Evolutionary conservation across 169 alveolate species (phyloP).

Genomic region (Besnoitia besnoiti): DNA sequence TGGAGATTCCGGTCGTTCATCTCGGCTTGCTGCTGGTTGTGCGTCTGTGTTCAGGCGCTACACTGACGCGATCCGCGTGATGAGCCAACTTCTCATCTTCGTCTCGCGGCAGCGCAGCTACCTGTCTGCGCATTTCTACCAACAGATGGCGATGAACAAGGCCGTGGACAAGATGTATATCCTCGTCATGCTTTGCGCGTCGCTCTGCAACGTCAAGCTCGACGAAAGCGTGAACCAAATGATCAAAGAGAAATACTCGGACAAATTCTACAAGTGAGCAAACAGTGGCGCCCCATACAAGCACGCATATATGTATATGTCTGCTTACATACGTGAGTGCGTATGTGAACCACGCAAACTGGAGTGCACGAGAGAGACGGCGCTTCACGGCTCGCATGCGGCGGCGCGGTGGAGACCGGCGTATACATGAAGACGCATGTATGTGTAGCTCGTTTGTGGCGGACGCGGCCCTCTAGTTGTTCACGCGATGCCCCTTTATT

Average conservation of each 20-base stretch:
- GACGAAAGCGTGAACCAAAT: constrained; percentile 82
- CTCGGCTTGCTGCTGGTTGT: not conserved
- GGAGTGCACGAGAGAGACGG: no score
- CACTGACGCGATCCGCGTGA: constrained; percentile 78
- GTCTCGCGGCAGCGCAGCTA: constrained; percentile 79
- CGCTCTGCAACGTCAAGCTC: constrained; percentile 73
- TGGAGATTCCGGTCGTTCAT: no score
- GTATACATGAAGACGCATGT: no score
- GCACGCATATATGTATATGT: not conserved
- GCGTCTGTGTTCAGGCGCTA: constrained; percentile 75
- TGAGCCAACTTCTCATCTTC: constrained; percentile 79
- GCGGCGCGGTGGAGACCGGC: no score
- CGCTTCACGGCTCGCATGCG: no score
- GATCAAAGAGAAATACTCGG: constrained; percentile 83
- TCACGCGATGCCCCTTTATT: not conserved
- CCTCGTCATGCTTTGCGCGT: constrained; percentile 80
- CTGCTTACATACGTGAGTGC: not conserved
- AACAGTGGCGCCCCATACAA: not conserved
- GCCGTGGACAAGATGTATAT: constrained; percentile 83
- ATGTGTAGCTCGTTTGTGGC: no score
- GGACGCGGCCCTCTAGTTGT: no score
- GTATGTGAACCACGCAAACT: no score
- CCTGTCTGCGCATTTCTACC: constrained; percentile 80
- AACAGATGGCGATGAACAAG: constrained; percentile 77
- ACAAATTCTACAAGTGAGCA: constrained; percentile 80